These are phyloP conservation scores for Globisporangium abappressorium DNA, from an alignment of 352 stramenopile genomes.

Conservation along the genomic window DNA sequence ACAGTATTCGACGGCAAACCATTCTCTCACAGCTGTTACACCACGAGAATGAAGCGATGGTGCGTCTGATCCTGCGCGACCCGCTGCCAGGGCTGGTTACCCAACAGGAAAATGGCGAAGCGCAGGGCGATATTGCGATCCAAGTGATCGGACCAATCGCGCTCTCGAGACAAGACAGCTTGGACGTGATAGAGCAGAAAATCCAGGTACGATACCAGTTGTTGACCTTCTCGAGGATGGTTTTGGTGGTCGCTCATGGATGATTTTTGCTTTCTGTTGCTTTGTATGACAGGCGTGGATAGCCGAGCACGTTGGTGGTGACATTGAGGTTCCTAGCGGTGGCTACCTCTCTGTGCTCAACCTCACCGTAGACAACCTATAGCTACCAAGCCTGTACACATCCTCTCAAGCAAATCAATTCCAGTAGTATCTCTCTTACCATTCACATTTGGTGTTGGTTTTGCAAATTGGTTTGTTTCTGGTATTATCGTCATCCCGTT, in stretches of 20 bases:
- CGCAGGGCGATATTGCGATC: constrained; percentile 15
- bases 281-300: constrained; percentile 34
- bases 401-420: not conserved
- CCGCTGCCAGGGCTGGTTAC: constrained; percentile 20
- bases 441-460: not conserved
- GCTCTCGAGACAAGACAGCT: constrained; percentile 48
- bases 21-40: constrained; percentile 42
- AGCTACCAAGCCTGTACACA: constrained; percentile 7
- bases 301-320: constrained; percentile 34
- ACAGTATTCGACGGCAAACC: constrained; percentile 41
- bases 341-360: constrained; percentile 56
- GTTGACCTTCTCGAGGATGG: too few species aligned
- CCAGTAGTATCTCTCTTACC: not conserved
- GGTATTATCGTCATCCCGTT: not conserved
- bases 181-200: constrained; percentile 55
- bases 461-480: not conserved
- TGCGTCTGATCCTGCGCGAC: constrained; percentile 48
- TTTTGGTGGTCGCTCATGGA: not conserved
- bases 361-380: constrained; percentile 37
- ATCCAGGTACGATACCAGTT: constrained; percentile 32
- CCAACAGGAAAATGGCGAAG: constrained; percentile 5
- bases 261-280: not conserved
- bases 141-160: constrained; percentile 40
- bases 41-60: constrained; percentile 43
- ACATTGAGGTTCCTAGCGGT: constrained; percentile 27